Conservation (phyloP, 2,329 filamentous ascomycete species). For the Phialophora tarda region DNA sequence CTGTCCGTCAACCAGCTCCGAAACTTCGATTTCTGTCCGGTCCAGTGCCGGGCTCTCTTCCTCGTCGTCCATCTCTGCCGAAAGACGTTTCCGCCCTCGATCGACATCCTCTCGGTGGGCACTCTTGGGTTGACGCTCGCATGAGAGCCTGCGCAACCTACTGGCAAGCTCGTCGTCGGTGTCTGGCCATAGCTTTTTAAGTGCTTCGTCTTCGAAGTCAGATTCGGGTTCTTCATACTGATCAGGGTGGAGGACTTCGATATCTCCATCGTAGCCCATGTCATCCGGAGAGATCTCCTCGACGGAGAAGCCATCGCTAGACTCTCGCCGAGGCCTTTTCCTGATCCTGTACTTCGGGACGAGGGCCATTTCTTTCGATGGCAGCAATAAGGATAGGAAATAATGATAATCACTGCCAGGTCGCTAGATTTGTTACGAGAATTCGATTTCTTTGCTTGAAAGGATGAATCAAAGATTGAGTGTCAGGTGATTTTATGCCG, state of each 20-base stretch:
- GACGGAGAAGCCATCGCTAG: constrained; percentile 38
- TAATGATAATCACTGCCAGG: neutral
- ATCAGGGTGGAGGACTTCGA: constrained; percentile 48
- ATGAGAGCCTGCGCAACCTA: constrained; percentile 33
- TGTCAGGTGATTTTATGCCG: neutral
- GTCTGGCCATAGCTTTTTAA: constrained; percentile 45
- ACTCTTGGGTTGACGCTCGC: constrained; percentile 12
- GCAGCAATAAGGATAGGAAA: neutral
- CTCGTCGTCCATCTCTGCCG: constrained; percentile 27
- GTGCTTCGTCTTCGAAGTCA: constrained; percentile 39
- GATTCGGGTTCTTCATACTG: constrained; percentile 42
- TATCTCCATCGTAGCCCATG: constrained; percentile 43
- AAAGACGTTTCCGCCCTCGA: constrained; percentile 28
- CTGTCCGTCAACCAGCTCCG: constrained; percentile 29
- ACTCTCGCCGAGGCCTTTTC: constrained; percentile 38
- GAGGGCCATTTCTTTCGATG: constrained; percentile 16
- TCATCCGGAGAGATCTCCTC: constrained; percentile 42
- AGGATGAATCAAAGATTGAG: neutral
- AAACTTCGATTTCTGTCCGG: constrained; percentile 33
- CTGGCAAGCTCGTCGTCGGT: constrained; percentile 36
- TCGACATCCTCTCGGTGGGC: constrained; percentile 8
- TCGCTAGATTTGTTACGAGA: neutral
- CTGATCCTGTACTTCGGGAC: constrained; percentile 14
- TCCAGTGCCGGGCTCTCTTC: constrained; percentile 4
- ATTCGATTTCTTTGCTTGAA: neutral